phyloP scores from a whole-genome alignment of 176 grass and related monocot genomes.

The Oropetium thomaeum region DNA sequence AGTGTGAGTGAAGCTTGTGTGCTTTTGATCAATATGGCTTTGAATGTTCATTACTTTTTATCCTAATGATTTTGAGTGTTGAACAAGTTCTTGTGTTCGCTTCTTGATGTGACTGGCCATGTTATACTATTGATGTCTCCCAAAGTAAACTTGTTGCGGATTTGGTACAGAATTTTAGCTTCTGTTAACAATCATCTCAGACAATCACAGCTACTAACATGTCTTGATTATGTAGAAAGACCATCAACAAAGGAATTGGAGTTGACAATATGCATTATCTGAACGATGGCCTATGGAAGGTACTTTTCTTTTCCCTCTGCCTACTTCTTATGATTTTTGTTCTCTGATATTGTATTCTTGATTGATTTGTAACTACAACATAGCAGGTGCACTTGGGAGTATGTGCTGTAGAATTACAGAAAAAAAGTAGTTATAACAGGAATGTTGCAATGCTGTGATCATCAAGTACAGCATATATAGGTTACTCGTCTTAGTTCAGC shows the following conservation, averaged over 20 bases:
- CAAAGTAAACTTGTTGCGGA: background rate
- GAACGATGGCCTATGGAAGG: slow-evolving; percentile 99
- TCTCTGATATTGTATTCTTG: background rate
- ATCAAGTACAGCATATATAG: background rate
- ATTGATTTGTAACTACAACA: background rate
- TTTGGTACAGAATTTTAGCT: background rate
- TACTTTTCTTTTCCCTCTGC: slow-evolving; percentile 14
- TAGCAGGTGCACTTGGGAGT: background rate
- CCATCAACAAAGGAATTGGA: slow-evolving; percentile 96
- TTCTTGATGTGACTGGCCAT: background rate
- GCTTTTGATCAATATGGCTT: background rate
- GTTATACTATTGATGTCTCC: background rate
- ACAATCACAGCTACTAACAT: background rate
- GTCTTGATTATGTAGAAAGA: slow-evolving; percentile 50
- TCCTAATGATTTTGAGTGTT: background rate
- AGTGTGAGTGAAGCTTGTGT: background rate
- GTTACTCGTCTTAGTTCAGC: background rate
- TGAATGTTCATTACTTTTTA: background rate
- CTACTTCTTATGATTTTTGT: background rate
- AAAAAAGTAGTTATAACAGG: background rate
- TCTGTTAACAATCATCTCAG: background rate
- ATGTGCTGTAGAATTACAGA: background rate
- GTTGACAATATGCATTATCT: slow-evolving; percentile 99
- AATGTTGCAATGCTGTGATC: background rate
- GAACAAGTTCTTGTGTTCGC: background rate